phyloP scores from a whole-genome alignment of 1,284 basidiomycete genomes.

The Trichosporon inkin region DNA sequence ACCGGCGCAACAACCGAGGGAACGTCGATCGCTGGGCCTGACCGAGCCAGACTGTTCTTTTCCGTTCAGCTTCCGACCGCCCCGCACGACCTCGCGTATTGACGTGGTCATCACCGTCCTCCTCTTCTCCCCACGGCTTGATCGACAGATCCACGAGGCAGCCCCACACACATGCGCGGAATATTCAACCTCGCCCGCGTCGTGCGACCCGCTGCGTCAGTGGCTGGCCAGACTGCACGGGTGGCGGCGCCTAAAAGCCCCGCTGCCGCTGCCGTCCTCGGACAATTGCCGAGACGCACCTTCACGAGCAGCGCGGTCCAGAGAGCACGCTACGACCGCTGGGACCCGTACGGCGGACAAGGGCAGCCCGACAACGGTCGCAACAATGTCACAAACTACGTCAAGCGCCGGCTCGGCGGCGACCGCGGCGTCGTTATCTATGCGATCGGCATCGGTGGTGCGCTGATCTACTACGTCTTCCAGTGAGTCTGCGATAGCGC shows the following conservation, averaged over 20 bases:
- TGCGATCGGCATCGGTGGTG: slow-evolving; percentile 47
- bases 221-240: background rate
- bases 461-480: slow-evolving; percentile 57
- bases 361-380: slow-evolving; percentile 15
- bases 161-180: background rate
- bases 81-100: background rate
- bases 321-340: slow-evolving; percentile 36
- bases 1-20: too few relatives aligned
- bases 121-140: background rate
- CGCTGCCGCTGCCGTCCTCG: background rate
- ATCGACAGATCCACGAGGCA: background rate
- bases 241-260: background rate
- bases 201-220: background rate
- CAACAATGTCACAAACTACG: slow-evolving; percentile 27
- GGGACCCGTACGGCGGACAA: slow-evolving; percentile 16
- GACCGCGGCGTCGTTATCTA: slow-evolving; percentile 43
- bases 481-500: slow-evolving; percentile 54
- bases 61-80: background rate
- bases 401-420: slow-evolving; percentile 40
- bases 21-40: background rate
- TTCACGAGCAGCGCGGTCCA: background rate
- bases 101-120: background rate
- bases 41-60: slow-evolving; percentile 1
- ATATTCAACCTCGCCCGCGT: background rate
- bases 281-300: background rate